Base-by-base conservation (phyloP, 2,329 filamentous ascomycete genomes). In the Blastomyces parvus region DNA sequence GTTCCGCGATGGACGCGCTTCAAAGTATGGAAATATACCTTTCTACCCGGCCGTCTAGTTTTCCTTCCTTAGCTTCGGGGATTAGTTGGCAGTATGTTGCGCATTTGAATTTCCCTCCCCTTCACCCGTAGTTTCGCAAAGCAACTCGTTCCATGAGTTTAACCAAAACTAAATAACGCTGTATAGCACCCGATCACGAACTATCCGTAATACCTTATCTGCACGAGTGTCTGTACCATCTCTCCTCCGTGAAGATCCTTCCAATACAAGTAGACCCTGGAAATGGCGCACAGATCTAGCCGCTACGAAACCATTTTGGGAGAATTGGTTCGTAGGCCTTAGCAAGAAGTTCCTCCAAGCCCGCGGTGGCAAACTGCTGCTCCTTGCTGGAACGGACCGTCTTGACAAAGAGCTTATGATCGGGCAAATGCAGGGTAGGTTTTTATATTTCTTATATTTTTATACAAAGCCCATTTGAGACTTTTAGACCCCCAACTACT, bases 21-120 rank as follows among this genome's bases (percentile, higher is more conserved):
- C 87, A 91, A 74, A 92, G 89, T 75, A 99, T 99, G 94, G 88
- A 94, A 68, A 88, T 87, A 2, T 97, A 97, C 74, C 83, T 99
- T 25, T 87, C 89, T 0, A 91, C 88, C 4, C 84, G 94, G 27
- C 94, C 94, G 0, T 80, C 81, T 9, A 85, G 86, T 1, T 99
- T 99, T 70, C 80, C 85, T n/a, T 88, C 86, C 14, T 69, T 96
- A 22, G 82, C 88, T 66, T 84, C 88, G 3, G 93, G 88, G 7
- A 91, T 99, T 67, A 90, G 95, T 70, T 99, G 94, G 94, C 94
- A 99, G 79, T 81, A 74, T 63, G 79, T 74, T 42, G 14, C 17
- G 57, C 36, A 56, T 22, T 30, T 46, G 5, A 60, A 11, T 13
- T 25, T 33, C 53, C 46, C 27, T 59, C 55, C 48, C 19, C 30